Evolutionary conservation across 2,329 filamentous ascomycete species (phyloP).

Genomic region (Aspergillus bombycis): DNA sequence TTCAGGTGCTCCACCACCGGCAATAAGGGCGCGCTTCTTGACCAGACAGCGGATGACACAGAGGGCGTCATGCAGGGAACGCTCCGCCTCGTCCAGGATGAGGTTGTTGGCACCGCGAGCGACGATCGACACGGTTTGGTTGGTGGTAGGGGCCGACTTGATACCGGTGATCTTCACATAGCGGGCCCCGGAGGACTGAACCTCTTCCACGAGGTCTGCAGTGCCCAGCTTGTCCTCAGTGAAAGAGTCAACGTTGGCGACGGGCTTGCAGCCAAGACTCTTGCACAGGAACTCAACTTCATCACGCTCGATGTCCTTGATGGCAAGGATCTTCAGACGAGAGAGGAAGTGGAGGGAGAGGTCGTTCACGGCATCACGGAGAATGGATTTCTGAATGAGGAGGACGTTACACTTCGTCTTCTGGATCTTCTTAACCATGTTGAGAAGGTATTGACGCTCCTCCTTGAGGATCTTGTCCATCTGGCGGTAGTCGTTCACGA

Average conservation of each 20-base stretch:
- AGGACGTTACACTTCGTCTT: constrained; percentile 99
- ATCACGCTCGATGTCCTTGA: constrained; percentile 98
- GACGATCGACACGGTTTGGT: constrained; percentile 88
- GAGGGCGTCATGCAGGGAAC: constrained; percentile 93
- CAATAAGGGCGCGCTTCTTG: constrained; percentile 99
- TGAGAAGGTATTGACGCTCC: constrained; percentile 94
- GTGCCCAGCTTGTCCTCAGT: constrained; percentile 96
- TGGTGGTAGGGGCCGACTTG: constrained; percentile 67
- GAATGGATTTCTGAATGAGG: constrained; percentile 96
- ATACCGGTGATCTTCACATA: constrained; percentile 96
- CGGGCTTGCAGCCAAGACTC: constrained; percentile 97
- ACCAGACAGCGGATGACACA: constrained; percentile 97
- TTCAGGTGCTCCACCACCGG: constrained; percentile 93
- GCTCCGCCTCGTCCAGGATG: constrained; percentile 96
- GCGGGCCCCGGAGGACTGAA: constrained; percentile 81
- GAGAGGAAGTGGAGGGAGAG: constrained; percentile 96
- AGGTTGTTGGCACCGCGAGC: constrained; percentile 91
- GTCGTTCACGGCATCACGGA: constrained; percentile 96
- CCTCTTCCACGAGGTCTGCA: constrained; percentile 92
- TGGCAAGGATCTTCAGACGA: constrained; percentile 90
- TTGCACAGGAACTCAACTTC: constrained; percentile 99
- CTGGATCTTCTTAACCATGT: constrained; percentile 99
- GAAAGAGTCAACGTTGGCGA: constrained; percentile 97
- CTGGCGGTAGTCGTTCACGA: constrained; percentile 98
- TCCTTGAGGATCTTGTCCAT: constrained; percentile 99